Base-by-base conservation (phyloP, 805 yeast species). In the Barnettozyma vustinii region DNA sequence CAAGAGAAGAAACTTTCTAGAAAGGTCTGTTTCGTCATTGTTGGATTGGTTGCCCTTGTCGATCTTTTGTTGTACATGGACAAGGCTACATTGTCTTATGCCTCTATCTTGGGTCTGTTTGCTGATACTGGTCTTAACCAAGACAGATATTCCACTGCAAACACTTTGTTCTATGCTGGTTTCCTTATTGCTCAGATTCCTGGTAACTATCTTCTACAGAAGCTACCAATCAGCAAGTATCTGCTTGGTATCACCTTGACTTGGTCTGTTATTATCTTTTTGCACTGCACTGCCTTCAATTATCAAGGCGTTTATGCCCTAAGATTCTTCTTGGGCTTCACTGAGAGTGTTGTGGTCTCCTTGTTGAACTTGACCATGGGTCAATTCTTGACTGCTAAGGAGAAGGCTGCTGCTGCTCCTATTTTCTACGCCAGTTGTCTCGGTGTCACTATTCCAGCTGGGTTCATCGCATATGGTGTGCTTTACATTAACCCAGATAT, bases 101-200 rank as follows among this genome's bases (percentile, higher is more conserved):
- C 76, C 15, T 66, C 79, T 0, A 67, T 77, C 44, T 66, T 77
- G 45, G 81, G 74, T 1, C 60, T 79, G 25, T 75, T 68, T 61
- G 70, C 65, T 8, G 79, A 73, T 49, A 75, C 78, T 1, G 70
- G 72, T 3, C 56, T 79, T 25, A 63, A 65, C 25, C 73, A 73
- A 53, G 55, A 68, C 45, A 67, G 66, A 44, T 78, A 75, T 58
- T 73, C 74, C 53, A 74, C 75, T 48, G 65, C 75, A 16, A 75
- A 76, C 52, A 74, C 82, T 3, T 50, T 78, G n/a, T 78, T 77
- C 55, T 77, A 77, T 55, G 77, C 71, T 21, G 83, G 82, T 5
- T 76, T 67, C 52, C 59, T 72, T 8, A 61, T 73, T 19, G 81
- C 80, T 4, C 80, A 77, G 52, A 18, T 65, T 4, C 65, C 73